Evolutionary conservation across 2,329 filamentous ascomycete species (phyloP), one percentile per base, ranked within the genome.

Genomic region (Paraphaeosphaeria sporulosa): DNA sequence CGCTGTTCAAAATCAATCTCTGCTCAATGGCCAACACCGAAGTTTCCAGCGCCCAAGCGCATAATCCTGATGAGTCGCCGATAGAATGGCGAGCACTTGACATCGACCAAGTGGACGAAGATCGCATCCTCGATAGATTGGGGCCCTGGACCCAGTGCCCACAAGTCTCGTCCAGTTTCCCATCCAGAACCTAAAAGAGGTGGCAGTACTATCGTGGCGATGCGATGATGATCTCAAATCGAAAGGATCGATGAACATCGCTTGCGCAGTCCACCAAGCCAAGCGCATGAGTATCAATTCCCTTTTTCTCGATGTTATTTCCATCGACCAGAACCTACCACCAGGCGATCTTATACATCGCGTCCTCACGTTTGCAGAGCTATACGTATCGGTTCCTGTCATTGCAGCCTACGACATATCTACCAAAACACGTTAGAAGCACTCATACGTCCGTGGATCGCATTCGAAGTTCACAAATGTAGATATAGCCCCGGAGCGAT

Each of bases 241-340:
- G 4, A 4, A 30, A 4, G 9, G n/a, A 4, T 53, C 50, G 4
- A 36, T 36, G 21, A 53, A 53, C 21, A n/a, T 42, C 15, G 10
- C n/a, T 21, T n/a, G 19, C 36, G 50, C 50, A 7, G 13, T 53
- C 1, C 21, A 43, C 3, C 8, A 12, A 1, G 50, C 50, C n/a
- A 53, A 30, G 21, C 15, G 43, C 2, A 25, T n/a, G 17, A 21
- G 38, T 13, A 19, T 53, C 4, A 9, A n/a, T 1, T 55, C 46
- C n/a, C 52, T 55, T 1, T 55, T 55, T 42, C 36, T 55, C 38
- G 52, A 55, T 21, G 30, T 30, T 10, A 21, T 55, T 8, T 55
- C 52, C 32, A 44, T 55, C 40, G 52, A 55, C 32, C 52, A 55
- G 15, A 21, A 4, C 15, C 52, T 55, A 15, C 6, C 23, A 7